These are phyloP conservation scores for Stentor coeruleus DNA, from an alignment of 73 alveolate genomes.

Conservation along the genomic window DNA sequence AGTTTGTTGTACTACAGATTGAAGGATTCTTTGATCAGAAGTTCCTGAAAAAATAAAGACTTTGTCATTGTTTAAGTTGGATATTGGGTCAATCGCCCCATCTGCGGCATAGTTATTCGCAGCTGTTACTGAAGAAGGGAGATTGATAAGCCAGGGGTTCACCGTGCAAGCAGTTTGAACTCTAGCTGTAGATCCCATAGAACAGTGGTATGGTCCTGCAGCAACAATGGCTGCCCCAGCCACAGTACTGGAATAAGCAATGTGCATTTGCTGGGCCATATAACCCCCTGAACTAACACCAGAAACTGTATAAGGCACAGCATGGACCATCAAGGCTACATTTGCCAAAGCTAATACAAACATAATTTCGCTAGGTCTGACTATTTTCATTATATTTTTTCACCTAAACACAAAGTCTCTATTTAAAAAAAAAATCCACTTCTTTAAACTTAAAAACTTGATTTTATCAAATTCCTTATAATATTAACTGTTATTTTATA, in stretches of 20 bases:
- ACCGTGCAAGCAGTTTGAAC: slow-evolving; percentile 32
- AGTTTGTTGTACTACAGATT: slow-evolving; percentile 28
- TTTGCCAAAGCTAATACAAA: too few species aligned
- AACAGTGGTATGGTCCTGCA: slow-evolving; percentile 57
- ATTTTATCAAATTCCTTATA: too few species aligned
- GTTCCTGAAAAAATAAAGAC: slow-evolving; percentile 44
- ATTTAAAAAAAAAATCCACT: too few species aligned
- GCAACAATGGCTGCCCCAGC: slow-evolving; percentile 54
- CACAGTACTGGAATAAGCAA: slow-evolving; percentile 32
- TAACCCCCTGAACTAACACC: slow-evolving; percentile 55
- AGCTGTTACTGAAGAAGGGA: background rate
- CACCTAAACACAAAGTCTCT: too few species aligned
- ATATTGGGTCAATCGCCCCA: slow-evolving; percentile 34
- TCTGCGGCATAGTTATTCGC: slow-evolving; percentile 18
- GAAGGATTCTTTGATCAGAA: slow-evolving; percentile 21
- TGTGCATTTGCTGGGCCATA: slow-evolving; percentile 55
- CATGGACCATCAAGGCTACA: too few species aligned
- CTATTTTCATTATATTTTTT: too few species aligned
- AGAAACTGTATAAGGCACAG: too few species aligned
- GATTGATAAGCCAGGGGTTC: slow-evolving; percentile 21
- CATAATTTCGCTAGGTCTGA: too few species aligned
- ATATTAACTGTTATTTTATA: too few species aligned
- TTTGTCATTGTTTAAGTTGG: background rate
- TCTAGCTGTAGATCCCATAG: slow-evolving; percentile 28
- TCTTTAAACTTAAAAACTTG: too few species aligned